These are phyloP conservation scores for Isoetes taiwanensis DNA, from an alignment of 75 land plant genomes.

Conservation along the genomic window DNA sequence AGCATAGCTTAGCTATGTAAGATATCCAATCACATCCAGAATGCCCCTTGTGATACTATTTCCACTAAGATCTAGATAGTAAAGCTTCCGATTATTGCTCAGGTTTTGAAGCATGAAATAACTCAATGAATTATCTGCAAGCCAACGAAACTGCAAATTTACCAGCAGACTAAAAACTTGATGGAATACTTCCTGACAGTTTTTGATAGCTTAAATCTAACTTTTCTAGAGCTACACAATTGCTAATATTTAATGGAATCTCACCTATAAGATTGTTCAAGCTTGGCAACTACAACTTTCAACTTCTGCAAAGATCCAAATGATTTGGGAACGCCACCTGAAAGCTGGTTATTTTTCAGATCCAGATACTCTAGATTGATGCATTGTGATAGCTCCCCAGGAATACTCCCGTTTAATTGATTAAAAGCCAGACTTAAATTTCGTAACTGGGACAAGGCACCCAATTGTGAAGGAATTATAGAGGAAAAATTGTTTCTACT, in stretches of 20 bases:
- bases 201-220: constrained; percentile 51
- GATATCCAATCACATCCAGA: constrained; percentile 42
- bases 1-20: constrained; percentile 30
- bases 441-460: too few species aligned
- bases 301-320: constrained; percentile 48
- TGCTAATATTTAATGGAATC: constrained; percentile 52
- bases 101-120: constrained; percentile 56
- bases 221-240: constrained; percentile 26
- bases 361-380: too few species aligned
- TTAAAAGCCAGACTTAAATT: too few species aligned
- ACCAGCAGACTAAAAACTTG: constrained; percentile 42
- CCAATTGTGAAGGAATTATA: constrained; percentile 37
- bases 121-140: constrained; percentile 39
- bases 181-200: constrained; percentile 50
- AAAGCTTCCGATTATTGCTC: constrained; percentile 32
- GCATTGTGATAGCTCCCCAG: too few species aligned
- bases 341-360: too few species aligned
- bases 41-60: constrained; percentile 45
- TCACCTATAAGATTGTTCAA: constrained; percentile 48
- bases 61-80: constrained; percentile 28
- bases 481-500: constrained; percentile 42
- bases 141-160: constrained; percentile 31
- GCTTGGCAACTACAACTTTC: constrained; percentile 49
- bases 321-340: constrained; percentile 50
- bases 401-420: constrained; percentile 28